These are phyloP conservation scores for Bipolaris victoriae DNA, from an alignment of 2,329 filamentous ascomycete genomes.

Conservation along the genomic window DNA sequence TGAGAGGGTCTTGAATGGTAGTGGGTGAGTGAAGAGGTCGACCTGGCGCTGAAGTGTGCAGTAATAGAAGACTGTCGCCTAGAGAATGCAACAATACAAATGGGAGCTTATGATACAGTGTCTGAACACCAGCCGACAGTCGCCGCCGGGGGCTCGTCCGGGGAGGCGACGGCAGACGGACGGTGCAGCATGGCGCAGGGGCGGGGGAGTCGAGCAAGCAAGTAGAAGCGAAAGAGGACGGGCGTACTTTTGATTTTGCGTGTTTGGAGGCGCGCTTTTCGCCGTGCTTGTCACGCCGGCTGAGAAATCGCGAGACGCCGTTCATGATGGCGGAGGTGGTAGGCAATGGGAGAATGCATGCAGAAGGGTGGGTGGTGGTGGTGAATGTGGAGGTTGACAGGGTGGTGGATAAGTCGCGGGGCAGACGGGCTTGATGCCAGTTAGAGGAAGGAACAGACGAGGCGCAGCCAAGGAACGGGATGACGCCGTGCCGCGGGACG, in stretches of 20 bases:
- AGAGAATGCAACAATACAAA: constrained; percentile 23
- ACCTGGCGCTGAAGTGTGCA: constrained; percentile 26
- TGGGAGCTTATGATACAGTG: constrained; percentile 34
- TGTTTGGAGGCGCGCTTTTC: constrained; percentile 47
- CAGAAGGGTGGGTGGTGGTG: constrained; percentile 7
- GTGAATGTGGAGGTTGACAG: constrained; percentile 3
- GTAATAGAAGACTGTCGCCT: constrained; percentile 26
- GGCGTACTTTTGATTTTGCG: constrained; percentile 43
- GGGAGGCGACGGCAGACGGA: constrained; percentile 14
- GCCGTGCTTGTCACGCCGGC: constrained; percentile 66
- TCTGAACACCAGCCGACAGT: constrained; percentile 26
- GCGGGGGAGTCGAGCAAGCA: constrained; percentile 21
- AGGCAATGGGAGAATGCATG: constrained; percentile 26
- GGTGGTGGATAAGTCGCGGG: neutral
- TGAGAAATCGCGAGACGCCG: constrained; percentile 70
- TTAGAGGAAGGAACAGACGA: constrained; percentile 18
- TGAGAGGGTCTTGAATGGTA: neutral
- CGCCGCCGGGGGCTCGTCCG: constrained; percentile 12
- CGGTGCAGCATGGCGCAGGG: constrained; percentile 19
- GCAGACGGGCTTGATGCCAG: constrained; percentile 1
- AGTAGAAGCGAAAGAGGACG: constrained; percentile 23
- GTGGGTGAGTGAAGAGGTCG: constrained; percentile 18
- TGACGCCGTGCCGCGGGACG: neutral
- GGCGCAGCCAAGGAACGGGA: constrained; percentile 6
- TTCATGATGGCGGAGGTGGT: constrained; percentile 48